phyloP scores from a whole-genome alignment of 192 early-diverging fungal species.

The Coemansia sp. region DNA sequence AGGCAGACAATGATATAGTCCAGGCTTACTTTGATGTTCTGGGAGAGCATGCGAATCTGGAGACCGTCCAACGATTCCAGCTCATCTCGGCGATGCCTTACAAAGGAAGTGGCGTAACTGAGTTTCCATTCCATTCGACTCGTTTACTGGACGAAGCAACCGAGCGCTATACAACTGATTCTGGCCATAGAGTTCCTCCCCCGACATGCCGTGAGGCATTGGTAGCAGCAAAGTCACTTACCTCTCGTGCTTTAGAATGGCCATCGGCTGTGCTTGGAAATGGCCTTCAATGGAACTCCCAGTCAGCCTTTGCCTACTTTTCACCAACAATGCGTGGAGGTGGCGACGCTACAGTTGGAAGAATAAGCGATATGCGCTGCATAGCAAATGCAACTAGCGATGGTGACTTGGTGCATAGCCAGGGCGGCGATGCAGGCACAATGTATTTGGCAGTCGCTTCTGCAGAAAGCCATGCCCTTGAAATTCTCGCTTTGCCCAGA shows the following conservation, averaged over 20 bases:
- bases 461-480: neutral
- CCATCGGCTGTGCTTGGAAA: slow-evolving; percentile 34
- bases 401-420: neutral
- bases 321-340: neutral
- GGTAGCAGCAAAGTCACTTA: slow-evolving; percentile 8
- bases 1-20: neutral
- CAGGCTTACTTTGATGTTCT: slow-evolving; percentile 26
- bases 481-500: neutral
- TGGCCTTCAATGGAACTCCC: slow-evolving; percentile 19
- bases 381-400: neutral
- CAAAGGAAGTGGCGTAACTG: slow-evolving; percentile 1
- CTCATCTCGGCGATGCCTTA: too few species aligned
- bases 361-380: slow-evolving; percentile 5
- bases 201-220: slow-evolving; percentile 26
- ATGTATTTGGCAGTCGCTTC: slow-evolving; percentile 8
- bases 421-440: neutral
- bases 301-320: neutral
- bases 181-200: too few species aligned
- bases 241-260: slow-evolving; percentile 27
- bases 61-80: neutral
- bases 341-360: neutral
- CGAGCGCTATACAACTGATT: neutral
- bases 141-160: slow-evolving; percentile 5
- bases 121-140: slow-evolving; percentile 29
- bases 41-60: neutral